Conservation (phyloP, 768 basidiomycete genomes). For the Sarcomyxa edulis region DNA sequence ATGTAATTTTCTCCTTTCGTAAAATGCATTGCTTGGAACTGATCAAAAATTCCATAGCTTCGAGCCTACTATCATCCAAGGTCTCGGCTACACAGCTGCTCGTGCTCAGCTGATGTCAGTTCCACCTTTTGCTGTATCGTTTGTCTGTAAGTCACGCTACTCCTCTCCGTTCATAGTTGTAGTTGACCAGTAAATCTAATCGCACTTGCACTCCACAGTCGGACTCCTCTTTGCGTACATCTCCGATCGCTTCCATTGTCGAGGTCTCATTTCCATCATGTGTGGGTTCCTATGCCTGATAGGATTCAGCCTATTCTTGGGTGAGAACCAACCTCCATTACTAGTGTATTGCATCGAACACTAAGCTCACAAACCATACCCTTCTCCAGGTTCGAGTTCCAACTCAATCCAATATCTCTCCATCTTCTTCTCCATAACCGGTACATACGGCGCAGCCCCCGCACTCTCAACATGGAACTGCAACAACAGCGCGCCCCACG, state of each 20-base stretch:
- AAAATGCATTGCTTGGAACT: background rate
- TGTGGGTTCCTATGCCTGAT: constrained; percentile 35
- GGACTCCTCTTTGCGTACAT: constrained; percentile 33
- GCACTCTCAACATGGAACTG: constrained; percentile 54
- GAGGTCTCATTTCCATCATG: constrained; percentile 42
- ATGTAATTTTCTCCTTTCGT: constrained; percentile 13
- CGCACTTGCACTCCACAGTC: no score
- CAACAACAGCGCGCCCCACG: constrained; percentile 55
- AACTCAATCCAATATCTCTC: constrained; percentile 44
- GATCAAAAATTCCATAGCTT: constrained; percentile 37
- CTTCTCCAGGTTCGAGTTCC: constrained; percentile 26
- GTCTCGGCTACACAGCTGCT: constrained; percentile 50
- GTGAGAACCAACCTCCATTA: constrained; percentile 21
- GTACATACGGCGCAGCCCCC: constrained; percentile 49
- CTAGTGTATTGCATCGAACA: no score
- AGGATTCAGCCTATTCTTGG: constrained; percentile 54
- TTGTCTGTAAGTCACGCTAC: constrained; percentile 32
- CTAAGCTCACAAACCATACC: background rate
- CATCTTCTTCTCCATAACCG: constrained; percentile 49
- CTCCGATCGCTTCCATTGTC: constrained; percentile 48
- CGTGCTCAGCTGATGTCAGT: constrained; percentile 61
- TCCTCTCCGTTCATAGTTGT: background rate
- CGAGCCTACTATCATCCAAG: constrained; percentile 64
- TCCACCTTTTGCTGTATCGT: constrained; percentile 47
- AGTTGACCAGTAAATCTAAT: constrained; percentile 1